A percentile compares a stretch with the other conserved stretches of the same genome.
These are phyloP conservation scores for Salvia hispanica DNA, from an alignment of 257 asterid genomes.

Conservation along the genomic window DNA sequence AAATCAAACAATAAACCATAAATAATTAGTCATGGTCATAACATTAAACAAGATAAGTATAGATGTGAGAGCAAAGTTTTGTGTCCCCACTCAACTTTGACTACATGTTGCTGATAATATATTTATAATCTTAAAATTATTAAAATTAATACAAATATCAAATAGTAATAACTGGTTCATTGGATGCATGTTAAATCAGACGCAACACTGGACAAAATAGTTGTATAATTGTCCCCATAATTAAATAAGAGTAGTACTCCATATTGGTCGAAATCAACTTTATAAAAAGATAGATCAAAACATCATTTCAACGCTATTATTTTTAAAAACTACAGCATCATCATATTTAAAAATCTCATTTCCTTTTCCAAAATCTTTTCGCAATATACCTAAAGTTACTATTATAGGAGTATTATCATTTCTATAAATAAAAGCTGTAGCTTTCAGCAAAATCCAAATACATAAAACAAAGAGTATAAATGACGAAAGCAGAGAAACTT, in stretches of 20 bases:
- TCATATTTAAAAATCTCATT: no score
- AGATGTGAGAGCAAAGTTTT: background rate
- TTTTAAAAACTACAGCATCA: no score
- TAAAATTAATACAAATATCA: background rate
- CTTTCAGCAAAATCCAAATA: no score
- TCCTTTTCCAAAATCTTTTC: background rate
- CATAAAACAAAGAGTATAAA: no score
- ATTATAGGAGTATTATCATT: background rate
- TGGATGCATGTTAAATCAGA: constrained; percentile 1
- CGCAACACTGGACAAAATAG: background rate
- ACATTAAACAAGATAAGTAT: background rate
- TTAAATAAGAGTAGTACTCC: no score
- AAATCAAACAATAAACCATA: background rate
- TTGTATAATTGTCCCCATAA: no score
- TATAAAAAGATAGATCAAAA: no score
- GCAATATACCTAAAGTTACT: background rate
- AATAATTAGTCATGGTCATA: background rate
- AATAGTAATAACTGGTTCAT: background rate
- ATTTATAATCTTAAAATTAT: background rate
- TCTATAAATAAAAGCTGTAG: no score
- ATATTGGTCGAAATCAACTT: no score
- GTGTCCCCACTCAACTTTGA: background rate
- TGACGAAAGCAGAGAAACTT: background rate
- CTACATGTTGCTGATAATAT: background rate
- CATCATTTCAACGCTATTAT: no score